Evolutionary conservation across 1,284 basidiomycete genomes (phyloP), one percentile per base, ranked within the genome.

Genomic region (Pseudozyma thailandica): DNA sequence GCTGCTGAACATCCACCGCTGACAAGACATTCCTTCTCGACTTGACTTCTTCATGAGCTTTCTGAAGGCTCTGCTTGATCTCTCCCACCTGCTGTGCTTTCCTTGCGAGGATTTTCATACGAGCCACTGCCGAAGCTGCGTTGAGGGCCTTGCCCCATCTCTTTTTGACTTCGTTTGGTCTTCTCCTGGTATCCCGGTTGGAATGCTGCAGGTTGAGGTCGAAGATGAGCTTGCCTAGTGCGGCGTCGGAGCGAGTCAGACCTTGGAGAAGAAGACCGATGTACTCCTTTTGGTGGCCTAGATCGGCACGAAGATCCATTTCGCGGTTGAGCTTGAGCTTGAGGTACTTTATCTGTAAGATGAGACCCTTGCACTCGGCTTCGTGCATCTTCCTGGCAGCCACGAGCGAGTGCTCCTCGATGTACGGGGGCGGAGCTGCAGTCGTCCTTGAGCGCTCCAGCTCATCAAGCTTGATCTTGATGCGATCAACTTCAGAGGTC

Each of bases 301-400:
- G 85, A 72, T 90, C 90, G 54, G 86, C 87, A n/a, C 94, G 88
- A 84, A 95, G 88, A 1, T 87, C 86, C 21, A 89, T 88, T 84
- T 98, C 95, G 30, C 95, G 87, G 1, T 88, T 90, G 83, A 91
- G 94, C 80, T 93, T 93, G 45, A 91, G 90, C 83, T 98, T 95
- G 69, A 98, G 87, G 84, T 97, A 97, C 46, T 88, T 88, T 69
- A 97, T 94, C 82, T 96, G 91, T 4, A 92, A 87, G 57, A 94
- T 87, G 20, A 94, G 85, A 13, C 92, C 93, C 80, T 93, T 93
- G 84, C 90, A 91, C 83, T 94, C 92, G 63, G 88, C 88, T 59
- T 90, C 91, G 82, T 94, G 92, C 79, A 89, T 56, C 37, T 53
- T 54, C 18, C 65, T 48, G 6, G 55, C 50, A 2, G 57, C 46